Conservation (phyloP, 164 flowering plant species). For the Sedum album region DNA sequence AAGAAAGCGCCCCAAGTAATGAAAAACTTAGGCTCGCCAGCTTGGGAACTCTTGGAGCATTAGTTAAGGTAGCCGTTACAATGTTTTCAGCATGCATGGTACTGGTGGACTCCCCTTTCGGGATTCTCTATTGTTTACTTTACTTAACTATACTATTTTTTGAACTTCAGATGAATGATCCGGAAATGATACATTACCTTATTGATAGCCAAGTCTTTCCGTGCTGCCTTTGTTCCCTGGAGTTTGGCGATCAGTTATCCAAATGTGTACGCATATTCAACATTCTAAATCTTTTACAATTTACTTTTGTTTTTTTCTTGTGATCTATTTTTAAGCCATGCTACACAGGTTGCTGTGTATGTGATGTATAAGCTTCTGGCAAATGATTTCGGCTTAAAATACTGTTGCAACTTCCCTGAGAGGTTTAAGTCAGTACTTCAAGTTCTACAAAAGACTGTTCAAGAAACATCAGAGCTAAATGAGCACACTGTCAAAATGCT, state of each 20-base stretch:
- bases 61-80: not conserved
- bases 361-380: not conserved
- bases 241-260: not conserved
- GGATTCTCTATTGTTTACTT: not conserved
- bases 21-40: not conserved
- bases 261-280: not conserved
- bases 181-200: not conserved
- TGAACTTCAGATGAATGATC: not conserved
- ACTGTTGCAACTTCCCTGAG: conserved; percentile 1
- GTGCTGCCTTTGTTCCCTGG: not conserved
- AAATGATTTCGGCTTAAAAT: not conserved
- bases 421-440: conserved; percentile 1
- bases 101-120: not conserved
- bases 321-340: not conserved
- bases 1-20: not conserved
- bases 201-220: conserved; percentile 6
- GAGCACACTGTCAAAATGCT: not conserved
- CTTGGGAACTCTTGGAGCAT: not conserved
- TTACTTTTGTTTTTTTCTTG: not conserved
- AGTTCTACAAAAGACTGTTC: not conserved
- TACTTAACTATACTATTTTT: not conserved
- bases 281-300: not conserved
- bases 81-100: not conserved
- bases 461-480: not conserved
- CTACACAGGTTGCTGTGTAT: not conserved